phyloP scores from a whole-genome alignment of 202 grass and related monocot genomes.

The Hordeum pubiflorum region DNA sequence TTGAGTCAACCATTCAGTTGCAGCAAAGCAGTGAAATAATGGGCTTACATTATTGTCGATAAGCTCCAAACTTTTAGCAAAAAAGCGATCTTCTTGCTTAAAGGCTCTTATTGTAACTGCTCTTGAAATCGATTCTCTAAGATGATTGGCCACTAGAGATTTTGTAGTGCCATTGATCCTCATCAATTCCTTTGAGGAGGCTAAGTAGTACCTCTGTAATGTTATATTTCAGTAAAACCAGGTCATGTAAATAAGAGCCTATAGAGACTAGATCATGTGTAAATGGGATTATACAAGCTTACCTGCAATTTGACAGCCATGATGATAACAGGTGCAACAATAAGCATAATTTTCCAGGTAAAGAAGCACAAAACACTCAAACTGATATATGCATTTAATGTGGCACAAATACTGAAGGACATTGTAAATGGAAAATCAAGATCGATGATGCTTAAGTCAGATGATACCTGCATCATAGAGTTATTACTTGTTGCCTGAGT shows the following conservation, averaged over 20 bases:
- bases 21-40: constrained; percentile 49
- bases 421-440: constrained; percentile 55
- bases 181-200: constrained; percentile 61
- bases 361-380: constrained; percentile 39
- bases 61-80: constrained; percentile 49
- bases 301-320: constrained; percentile 37
- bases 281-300: background rate
- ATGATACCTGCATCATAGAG: constrained; percentile 46
- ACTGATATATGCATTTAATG: constrained; percentile 39
- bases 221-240: background rate
- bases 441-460: constrained; percentile 55
- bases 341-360: constrained; percentile 59
- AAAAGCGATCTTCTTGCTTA: constrained; percentile 54
- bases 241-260: background rate
- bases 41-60: constrained; percentile 53
- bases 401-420: constrained; percentile 40
- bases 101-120: constrained; percentile 52
- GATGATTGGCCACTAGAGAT: constrained; percentile 51
- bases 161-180: constrained; percentile 62
- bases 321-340: constrained; percentile 40
- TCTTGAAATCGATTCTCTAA: constrained; percentile 56
- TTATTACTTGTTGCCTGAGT: background rate
- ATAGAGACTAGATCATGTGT: background rate
- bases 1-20: constrained; percentile 68
- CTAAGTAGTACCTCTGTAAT: constrained; percentile 53